Percentiles rank a stretch among this genome's conserved stretches.
Conservation (phyloP, 345 rosid genomes). For the Litchi chinensis region DNA sequence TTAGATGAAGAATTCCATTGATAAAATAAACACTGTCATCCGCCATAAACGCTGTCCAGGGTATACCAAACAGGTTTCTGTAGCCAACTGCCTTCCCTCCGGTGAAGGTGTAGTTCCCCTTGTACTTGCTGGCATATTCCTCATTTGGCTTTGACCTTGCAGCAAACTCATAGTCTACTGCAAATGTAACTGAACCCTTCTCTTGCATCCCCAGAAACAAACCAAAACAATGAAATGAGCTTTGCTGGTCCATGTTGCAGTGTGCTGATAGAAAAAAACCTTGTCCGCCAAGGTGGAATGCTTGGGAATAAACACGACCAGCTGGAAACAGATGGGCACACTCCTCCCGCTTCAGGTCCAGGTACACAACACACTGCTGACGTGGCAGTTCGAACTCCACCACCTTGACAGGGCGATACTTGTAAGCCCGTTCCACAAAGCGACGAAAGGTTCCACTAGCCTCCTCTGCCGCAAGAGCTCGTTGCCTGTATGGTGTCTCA, state of each 20-base stretch:
- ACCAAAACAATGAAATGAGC: constrained; percentile 67
- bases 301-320: constrained; percentile 61
- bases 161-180: constrained; percentile 71
- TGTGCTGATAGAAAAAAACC: constrained; percentile 68
- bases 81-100: constrained; percentile 70
- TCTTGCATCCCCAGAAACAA: constrained; percentile 73
- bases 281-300: constrained; percentile 75
- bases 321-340: constrained; percentile 57
- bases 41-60: constrained; percentile 62
- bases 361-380: constrained; percentile 73
- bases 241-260: constrained; percentile 67
- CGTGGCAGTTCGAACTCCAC: constrained; percentile 73
- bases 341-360: constrained; percentile 74
- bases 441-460: constrained; percentile 34
- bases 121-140: constrained; percentile 55
- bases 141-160: constrained; percentile 66
- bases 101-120: constrained; percentile 56
- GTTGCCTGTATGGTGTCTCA: constrained; percentile 56
- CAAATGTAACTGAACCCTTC: constrained; percentile 54
- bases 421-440: constrained; percentile 76
- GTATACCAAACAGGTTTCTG: constrained; percentile 54
- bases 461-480: constrained; percentile 49
- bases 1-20: constrained; percentile 71
- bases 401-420: constrained; percentile 67
- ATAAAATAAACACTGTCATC: constrained; percentile 66